Evolutionary conservation across 1,284 basidiomycete genomes (phyloP).

Genomic region (Cryptococcus amylolentus): DNA sequence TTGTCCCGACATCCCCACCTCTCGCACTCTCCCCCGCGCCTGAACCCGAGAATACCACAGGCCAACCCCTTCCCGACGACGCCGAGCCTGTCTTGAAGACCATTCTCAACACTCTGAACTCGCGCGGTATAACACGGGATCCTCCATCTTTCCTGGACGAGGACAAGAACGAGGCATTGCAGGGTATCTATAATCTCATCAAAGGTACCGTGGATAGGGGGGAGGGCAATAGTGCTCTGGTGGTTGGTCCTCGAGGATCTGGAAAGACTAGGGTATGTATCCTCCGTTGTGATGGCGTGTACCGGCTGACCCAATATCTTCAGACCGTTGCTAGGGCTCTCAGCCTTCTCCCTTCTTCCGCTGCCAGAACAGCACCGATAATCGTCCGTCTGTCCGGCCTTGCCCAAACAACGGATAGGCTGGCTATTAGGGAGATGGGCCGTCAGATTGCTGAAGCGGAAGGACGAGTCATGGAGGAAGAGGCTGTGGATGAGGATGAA

Average conservation of each 20-base stretch:
- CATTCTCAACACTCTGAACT: constrained; percentile 35
- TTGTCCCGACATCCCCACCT: neutral
- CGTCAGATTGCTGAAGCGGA: constrained; percentile 59
- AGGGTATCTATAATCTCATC: constrained; percentile 59
- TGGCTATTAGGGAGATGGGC: constrained; percentile 90
- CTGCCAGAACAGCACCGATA: constrained; percentile 52
- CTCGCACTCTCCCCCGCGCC: neutral
- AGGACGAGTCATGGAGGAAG: constrained; percentile 44
- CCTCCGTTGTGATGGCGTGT: neutral
- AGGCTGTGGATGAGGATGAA: constrained; percentile 48
- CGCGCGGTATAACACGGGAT: constrained; percentile 6
- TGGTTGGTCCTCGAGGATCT: constrained; percentile 75
- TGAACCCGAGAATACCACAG: neutral
- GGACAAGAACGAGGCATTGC: constrained; percentile 42
- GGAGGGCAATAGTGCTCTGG: constrained; percentile 84
- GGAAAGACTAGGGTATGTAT: constrained; percentile 73
- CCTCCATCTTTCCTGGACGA: constrained; percentile 35
- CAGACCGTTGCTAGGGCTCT: constrained; percentile 42
- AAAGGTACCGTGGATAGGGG: constrained; percentile 68
- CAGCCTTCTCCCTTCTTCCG: constrained; percentile 27
- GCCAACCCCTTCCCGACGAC: constrained; percentile 10
- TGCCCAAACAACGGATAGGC: constrained; percentile 74
- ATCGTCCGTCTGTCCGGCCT: constrained; percentile 79
- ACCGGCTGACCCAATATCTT: neutral
- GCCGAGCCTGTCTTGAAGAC: constrained; percentile 21